A percentile compares a stretch with the other conserved stretches of the same genome.
Evolutionary conservation across 2,329 filamentous ascomycete genomes (phyloP).

Genomic region (Botrytis aclada): DNA sequence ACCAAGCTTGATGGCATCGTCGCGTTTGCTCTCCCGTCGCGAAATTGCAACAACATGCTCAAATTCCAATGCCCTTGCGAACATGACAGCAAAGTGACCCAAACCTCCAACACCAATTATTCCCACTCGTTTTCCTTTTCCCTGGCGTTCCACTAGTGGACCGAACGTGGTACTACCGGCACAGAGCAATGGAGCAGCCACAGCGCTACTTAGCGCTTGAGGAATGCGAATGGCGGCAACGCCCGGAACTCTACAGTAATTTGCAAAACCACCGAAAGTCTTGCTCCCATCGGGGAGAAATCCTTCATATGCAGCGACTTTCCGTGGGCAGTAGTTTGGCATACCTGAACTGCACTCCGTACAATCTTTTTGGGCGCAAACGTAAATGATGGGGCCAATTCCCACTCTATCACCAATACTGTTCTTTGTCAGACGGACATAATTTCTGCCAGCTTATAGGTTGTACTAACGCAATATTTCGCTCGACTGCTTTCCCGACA

Average conservation of each 20-base stretch:
- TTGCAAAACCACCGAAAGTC: slow-evolving; percentile 33
- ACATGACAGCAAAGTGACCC: slow-evolving; percentile 71
- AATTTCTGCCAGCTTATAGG: not conserved
- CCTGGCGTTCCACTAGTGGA: slow-evolving; percentile 64
- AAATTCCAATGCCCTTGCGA: slow-evolving; percentile 66
- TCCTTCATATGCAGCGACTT: slow-evolving; percentile 8
- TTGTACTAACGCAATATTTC: slow-evolving; percentile 8
- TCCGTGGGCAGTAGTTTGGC: slow-evolving; percentile 17
- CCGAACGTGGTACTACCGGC: slow-evolving; percentile 72
- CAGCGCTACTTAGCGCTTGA: slow-evolving; percentile 47
- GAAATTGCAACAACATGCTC: slow-evolving; percentile 64
- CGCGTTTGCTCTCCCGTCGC: slow-evolving; percentile 55
- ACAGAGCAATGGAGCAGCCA: slow-evolving; percentile 68
- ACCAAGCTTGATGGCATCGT: slow-evolving; percentile 59
- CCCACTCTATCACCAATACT: slow-evolving; percentile 2
- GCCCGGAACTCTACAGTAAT: slow-evolving; percentile 50
- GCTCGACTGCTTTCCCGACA: slow-evolving; percentile 40
- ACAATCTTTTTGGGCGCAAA: slow-evolving; percentile 6
- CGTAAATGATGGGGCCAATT: slow-evolving; percentile 7
- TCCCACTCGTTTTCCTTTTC: slow-evolving; percentile 67
- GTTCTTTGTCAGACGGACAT: not conserved
- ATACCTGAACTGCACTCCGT: not conserved
- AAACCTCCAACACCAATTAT: slow-evolving; percentile 65
- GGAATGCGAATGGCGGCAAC: slow-evolving; percentile 61
- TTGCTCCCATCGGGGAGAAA: slow-evolving; percentile 9